phyloP scores from a whole-genome alignment of 441 rosid genomes.

The Biscutella laevigata region DNA sequence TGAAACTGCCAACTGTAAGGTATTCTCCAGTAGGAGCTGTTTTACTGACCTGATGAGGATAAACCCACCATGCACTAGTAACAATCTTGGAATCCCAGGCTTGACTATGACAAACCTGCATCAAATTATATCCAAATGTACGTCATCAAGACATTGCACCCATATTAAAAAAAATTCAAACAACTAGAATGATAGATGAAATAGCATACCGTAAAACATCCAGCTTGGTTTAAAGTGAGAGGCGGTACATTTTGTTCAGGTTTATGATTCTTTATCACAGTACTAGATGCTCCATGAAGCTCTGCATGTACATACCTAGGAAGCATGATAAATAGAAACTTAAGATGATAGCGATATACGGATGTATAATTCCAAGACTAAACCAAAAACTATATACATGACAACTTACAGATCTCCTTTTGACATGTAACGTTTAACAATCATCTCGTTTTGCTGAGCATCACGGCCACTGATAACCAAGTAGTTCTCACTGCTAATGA shows the following conservation, averaged over 20 bases:
- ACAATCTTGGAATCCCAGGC: conserved; percentile 99
- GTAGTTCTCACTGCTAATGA: conserved; percentile 90
- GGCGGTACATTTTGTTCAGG: conserved; percentile 87
- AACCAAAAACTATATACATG: conserved; percentile 7
- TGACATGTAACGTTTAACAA: conserved; percentile 96
- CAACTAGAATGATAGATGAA: background rate
- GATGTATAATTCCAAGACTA: background rate
- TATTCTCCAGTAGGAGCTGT: conserved; percentile 99
- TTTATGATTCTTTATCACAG: conserved; percentile 88
- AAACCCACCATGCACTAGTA: conserved; percentile 99
- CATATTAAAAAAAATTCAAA: background rate
- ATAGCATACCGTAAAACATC: conserved; percentile 71
- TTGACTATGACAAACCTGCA: conserved; percentile 93
- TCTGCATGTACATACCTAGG: conserved; percentile 90
- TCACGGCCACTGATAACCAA: conserved; percentile 92
- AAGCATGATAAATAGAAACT: background rate
- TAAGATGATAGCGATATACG: background rate
- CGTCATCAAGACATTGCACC: conserved; percentile 11
- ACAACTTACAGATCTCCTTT: conserved; percentile 91
- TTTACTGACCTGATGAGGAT: conserved; percentile 96
- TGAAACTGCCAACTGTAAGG: conserved; percentile 96
- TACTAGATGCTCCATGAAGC: conserved; percentile 95
- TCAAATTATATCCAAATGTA: background rate
- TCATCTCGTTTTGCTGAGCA: conserved; percentile 97
- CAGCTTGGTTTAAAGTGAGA: conserved; percentile 93